These are phyloP conservation scores for Aciculoconidium aculeatum DNA, from an alignment of 805 yeast genomes.

Conservation along the genomic window DNA sequence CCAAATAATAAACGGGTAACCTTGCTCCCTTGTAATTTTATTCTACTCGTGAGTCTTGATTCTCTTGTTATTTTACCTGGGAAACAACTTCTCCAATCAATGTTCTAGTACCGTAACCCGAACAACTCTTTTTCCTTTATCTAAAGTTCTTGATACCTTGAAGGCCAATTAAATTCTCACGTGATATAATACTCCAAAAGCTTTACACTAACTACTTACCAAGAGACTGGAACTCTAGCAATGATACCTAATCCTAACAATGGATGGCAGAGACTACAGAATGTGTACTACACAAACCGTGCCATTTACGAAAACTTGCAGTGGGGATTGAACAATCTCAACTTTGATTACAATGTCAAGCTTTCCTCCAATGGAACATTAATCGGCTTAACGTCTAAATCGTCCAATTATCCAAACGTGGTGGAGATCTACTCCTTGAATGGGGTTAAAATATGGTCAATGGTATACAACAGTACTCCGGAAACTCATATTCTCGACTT, in stretches of 20 bases:
- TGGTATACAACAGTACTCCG: constrained; percentile 37
- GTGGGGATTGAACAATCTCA: constrained; percentile 42
- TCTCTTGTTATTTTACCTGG: no score
- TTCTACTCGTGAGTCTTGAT: no score
- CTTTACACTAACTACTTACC: no score
- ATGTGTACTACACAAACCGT: constrained; percentile 59
- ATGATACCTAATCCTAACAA: constrained; percentile 36
- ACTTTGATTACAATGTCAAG: constrained; percentile 38
- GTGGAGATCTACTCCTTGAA: constrained; percentile 32
- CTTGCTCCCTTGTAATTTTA: no score
- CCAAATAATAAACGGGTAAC: no score
- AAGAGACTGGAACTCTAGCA: constrained; percentile 1
- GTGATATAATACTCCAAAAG: neutral
- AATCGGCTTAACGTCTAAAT: constrained; percentile 44
- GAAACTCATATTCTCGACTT: constrained; percentile 49
- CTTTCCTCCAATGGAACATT: constrained; percentile 51
- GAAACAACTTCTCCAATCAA: no score
- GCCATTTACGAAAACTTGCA: constrained; percentile 48
- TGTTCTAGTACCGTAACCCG: neutral
- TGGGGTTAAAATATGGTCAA: constrained; percentile 30
- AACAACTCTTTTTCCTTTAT: neutral
- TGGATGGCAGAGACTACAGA: constrained; percentile 75
- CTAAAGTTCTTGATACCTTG: constrained; percentile 1
- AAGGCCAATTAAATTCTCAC: neutral
- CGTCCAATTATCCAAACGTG: constrained; percentile 28